phyloP scores from a whole-genome alignment of 163 green algal species.

The Chlorella variabilis region DNA sequence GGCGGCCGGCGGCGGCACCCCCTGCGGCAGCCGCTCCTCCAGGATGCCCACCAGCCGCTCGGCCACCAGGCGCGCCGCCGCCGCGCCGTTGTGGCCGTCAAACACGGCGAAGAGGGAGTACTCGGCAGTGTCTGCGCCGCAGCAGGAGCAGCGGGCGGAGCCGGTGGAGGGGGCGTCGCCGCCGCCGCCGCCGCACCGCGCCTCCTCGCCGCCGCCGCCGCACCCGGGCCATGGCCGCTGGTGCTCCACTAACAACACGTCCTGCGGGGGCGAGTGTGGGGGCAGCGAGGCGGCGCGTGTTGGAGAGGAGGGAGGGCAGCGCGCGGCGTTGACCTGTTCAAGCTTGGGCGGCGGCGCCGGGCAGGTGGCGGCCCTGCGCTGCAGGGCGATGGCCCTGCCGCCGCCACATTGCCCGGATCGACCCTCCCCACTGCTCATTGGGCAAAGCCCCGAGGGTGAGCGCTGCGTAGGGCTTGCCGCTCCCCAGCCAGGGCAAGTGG shows the following conservation, averaged over 20 bases:
- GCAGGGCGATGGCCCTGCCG: no score
- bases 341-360: no score
- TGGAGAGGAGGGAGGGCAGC: not conserved
- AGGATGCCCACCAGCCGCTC: conserved; percentile 36
- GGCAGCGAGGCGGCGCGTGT: not conserved
- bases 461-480: no score
- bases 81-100: conserved; percentile 71
- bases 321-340: no score
- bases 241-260: conserved; percentile 48
- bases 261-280: not conserved
- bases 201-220: not conserved
- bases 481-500: no score
- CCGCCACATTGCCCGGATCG: no score
- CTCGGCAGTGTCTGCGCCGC: conserved; percentile 4
- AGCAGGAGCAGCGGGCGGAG: conserved; percentile 4
- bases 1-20: conserved; percentile 14
- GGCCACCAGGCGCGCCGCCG: conserved; percentile 44
- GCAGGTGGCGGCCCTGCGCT: no score
- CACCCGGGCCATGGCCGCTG: conserved; percentile 36
- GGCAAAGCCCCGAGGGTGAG: no score
- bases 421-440: no score
- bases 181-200: not conserved
- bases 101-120: conserved; percentile 63
- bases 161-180: not conserved
- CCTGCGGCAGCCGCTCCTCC: conserved; percentile 46